Conservation (phyloP, 805 yeast genomes). For the Candida hispaniensis region DNA sequence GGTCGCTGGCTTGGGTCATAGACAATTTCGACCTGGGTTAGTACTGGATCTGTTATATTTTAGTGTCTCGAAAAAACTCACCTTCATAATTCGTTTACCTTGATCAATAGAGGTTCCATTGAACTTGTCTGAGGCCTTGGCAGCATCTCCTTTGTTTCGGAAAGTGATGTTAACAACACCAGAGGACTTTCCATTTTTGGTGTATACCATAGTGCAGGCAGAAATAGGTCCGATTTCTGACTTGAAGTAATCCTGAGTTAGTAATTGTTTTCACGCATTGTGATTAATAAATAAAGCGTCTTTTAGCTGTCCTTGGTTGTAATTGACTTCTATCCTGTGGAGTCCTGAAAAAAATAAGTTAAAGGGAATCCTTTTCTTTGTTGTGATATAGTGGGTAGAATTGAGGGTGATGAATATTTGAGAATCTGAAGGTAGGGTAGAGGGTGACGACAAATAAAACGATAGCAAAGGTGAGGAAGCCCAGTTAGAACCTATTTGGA, state of each 20-base stretch:
- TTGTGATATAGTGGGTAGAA: too few species aligned
- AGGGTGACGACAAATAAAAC: too few species aligned
- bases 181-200: conserved; percentile 78
- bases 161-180: conserved; percentile 87
- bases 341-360: too few species aligned
- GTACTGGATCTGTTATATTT: conserved; percentile 5
- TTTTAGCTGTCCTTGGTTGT: too few species aligned
- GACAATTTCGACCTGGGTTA: conserved; percentile 51
- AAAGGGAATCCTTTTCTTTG: too few species aligned
- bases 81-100: conserved; percentile 63
- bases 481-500: too few species aligned
- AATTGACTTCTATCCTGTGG: too few species aligned
- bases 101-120: conserved; percentile 91
- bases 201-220: conserved; percentile 62
- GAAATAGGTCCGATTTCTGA: conserved; percentile 79
- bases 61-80: conserved; percentile 21
- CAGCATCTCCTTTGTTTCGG: conserved; percentile 56
- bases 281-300: too few species aligned
- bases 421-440: too few species aligned
- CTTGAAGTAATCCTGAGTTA: conserved; percentile 83
- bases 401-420: too few species aligned
- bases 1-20: conserved; percentile 61
- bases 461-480: too few species aligned
- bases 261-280: too few species aligned
- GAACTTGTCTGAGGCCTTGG: conserved; percentile 68